Evolutionary conservation across 345 rosid genomes (phyloP).

Genomic region (Boechera stricta): DNA sequence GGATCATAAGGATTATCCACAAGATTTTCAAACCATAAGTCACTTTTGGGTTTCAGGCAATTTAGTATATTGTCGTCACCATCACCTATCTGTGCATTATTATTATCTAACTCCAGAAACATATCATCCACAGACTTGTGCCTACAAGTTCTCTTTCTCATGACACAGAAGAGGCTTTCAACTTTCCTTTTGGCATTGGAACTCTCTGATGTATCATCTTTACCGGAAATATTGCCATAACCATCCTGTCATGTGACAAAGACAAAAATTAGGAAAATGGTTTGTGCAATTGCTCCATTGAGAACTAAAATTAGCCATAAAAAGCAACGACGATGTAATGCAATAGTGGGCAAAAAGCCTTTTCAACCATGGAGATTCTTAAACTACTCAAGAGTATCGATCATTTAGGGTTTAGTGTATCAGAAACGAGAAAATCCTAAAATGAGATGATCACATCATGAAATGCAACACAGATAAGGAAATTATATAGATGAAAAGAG

Average conservation of each 20-base stretch:
- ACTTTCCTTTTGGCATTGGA: slow-evolving; percentile 33
- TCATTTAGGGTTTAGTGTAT: not conserved
- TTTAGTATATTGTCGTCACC: not conserved
- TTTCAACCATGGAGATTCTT: not conserved
- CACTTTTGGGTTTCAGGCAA: slow-evolving; percentile 1
- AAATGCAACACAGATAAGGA: not conserved
- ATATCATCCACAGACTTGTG: not conserved
- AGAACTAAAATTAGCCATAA: not conserved
- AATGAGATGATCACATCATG: not conserved
- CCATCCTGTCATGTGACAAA: not conserved
- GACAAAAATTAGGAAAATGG: not conserved
- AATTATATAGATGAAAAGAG: not conserved
- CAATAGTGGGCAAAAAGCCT: not conserved
- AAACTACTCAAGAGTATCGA: not conserved
- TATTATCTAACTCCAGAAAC: slow-evolving; percentile 1
- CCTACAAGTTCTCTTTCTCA: slow-evolving; percentile 35
- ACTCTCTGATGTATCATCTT: slow-evolving; percentile 17
- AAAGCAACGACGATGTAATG: not conserved
- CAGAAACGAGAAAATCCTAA: not conserved
- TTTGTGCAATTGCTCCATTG: not conserved
- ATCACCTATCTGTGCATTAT: not conserved
- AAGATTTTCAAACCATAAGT: slow-evolving; percentile 12
- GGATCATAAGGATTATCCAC: slow-evolving; percentile 7
- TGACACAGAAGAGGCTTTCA: slow-evolving; percentile 40
- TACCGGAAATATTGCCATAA: not conserved